A percentile compares a stretch with the other conserved stretches of the same genome.
These are phyloP conservation scores for Ogataea ganodermae DNA, from an alignment of 805 yeast genomes.

Conservation along the genomic window DNA sequence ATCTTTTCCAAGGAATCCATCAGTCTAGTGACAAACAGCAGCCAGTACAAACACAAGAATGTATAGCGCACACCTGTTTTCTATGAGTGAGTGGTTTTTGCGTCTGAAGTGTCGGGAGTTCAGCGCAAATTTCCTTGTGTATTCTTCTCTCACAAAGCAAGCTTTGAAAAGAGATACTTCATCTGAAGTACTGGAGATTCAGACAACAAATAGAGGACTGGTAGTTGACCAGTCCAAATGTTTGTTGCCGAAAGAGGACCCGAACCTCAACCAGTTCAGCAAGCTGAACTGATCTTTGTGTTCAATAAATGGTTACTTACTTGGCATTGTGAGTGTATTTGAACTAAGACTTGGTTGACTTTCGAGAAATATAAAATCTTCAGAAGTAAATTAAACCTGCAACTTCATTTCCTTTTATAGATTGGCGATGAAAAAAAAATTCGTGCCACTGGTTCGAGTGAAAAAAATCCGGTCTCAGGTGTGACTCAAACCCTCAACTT, in stretches of 20 bases:
- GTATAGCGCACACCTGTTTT: neutral
- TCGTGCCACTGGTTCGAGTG: neutral
- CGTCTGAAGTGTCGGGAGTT: slow-evolving; percentile 88
- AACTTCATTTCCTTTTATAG: slow-evolving; percentile 2
- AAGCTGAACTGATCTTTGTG: slow-evolving; percentile 7
- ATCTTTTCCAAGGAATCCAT: neutral
- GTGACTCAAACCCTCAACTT: slow-evolving; percentile 4
- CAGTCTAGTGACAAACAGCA: slow-evolving; percentile 1
- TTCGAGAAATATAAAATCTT: neutral
- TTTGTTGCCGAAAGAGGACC: slow-evolving; percentile 21
- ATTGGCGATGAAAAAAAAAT: slow-evolving; percentile 1
- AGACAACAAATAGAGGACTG: neutral
- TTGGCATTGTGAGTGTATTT: slow-evolving; percentile 30
- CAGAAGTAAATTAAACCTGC: neutral
- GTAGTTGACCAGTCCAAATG: no score
- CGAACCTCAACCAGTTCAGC: slow-evolving; percentile 23
- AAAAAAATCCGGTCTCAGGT: slow-evolving; percentile 6
- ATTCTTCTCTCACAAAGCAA: slow-evolving; percentile 12
- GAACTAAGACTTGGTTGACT: slow-evolving; percentile 3
- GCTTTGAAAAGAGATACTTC: slow-evolving; percentile 13
- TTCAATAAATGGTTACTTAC: slow-evolving; percentile 24
- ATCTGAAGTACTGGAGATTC: slow-evolving; percentile 1
- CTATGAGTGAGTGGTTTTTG: slow-evolving; percentile 29
- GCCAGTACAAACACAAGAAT: slow-evolving; percentile 1
- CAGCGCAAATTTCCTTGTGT: slow-evolving; percentile 46